These are phyloP conservation scores for Hanseniaspora pseudoguilliermondii DNA, from an alignment of 805 yeast genomes.

Conservation along the genomic window DNA sequence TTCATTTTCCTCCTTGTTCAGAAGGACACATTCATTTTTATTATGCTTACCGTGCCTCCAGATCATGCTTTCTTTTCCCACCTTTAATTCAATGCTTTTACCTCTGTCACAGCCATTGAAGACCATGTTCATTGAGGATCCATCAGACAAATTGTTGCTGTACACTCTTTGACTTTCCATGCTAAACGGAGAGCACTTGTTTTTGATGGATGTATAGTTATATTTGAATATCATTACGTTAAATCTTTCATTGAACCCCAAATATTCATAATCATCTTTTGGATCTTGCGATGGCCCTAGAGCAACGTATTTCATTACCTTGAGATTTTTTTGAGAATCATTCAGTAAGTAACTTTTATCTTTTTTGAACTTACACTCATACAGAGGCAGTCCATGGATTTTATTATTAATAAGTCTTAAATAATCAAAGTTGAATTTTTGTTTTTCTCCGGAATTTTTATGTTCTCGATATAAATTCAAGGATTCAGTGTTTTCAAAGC, in stretches of 20 bases:
- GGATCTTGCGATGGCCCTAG: background rate
- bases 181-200: background rate
- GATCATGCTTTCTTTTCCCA: background rate
- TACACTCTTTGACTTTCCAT: background rate
- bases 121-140: background rate
- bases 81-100: background rate
- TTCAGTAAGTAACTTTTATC: conserved; percentile 4
- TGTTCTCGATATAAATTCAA: background rate
- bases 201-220: background rate
- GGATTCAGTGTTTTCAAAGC: conserved; percentile 1
- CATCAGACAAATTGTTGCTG: background rate
- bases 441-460: background rate
- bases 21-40: background rate
- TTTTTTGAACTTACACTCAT: conserved; percentile 3
- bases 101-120: background rate
- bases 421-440: background rate
- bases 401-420: background rate
- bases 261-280: background rate
- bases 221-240: background rate
- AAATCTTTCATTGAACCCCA: background rate
- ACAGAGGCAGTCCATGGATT: background rate
- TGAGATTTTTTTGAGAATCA: conserved; percentile 3
- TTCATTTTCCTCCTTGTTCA: background rate
- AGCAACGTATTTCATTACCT: background rate
- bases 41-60: background rate